A percentile compares a stretch with the other conserved stretches of the same genome.
Conservation (phyloP, 352 stramenopile genomes). For the Globisporangium recalcitrans region DNA sequence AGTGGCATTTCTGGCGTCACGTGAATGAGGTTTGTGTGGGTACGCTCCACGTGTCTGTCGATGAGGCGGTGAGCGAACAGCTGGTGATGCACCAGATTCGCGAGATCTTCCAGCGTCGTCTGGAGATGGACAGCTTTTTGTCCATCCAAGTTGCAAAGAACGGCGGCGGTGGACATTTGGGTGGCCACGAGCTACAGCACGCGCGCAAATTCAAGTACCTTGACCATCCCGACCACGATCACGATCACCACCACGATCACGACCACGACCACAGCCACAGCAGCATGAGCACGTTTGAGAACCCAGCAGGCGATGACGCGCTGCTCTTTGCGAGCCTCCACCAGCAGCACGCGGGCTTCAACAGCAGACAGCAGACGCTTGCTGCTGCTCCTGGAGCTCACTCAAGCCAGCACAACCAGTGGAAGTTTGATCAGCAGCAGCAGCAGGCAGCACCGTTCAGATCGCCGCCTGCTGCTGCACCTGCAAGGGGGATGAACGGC, state of each 20-base stretch:
- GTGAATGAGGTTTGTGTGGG: constrained; percentile 53
- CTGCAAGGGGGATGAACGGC: not conserved
- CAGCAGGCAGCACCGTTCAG: not conserved
- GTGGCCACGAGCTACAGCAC: constrained; percentile 16
- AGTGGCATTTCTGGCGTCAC: constrained; percentile 79
- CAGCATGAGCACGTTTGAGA: constrained; percentile 59
- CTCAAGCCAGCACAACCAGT: constrained; percentile 3
- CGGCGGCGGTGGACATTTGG: constrained; percentile 15
- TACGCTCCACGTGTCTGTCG: constrained; percentile 55
- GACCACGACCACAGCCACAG: constrained; percentile 13
- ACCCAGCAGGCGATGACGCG: constrained; percentile 53
- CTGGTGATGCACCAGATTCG: constrained; percentile 42
- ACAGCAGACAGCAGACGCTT: constrained; percentile 11
- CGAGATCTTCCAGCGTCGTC: constrained; percentile 39
- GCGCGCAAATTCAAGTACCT: constrained; percentile 12
- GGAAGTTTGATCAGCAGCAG: constrained; percentile 1
- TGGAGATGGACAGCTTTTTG: constrained; percentile 44
- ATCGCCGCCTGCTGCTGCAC: not conserved
- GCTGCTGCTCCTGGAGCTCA: not conserved
- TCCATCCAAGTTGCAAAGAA: constrained; percentile 59
- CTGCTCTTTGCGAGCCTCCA: constrained; percentile 10
- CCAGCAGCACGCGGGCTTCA: constrained; percentile 9
- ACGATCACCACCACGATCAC: constrained; percentile 20
- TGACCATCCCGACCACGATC: constrained; percentile 15
- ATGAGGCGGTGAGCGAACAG: constrained; percentile 43